Evolutionary conservation across 176 grass and related monocot genomes (phyloP), one percentile per base, ranked within the genome.

Genomic region (Avena sativa): DNA sequence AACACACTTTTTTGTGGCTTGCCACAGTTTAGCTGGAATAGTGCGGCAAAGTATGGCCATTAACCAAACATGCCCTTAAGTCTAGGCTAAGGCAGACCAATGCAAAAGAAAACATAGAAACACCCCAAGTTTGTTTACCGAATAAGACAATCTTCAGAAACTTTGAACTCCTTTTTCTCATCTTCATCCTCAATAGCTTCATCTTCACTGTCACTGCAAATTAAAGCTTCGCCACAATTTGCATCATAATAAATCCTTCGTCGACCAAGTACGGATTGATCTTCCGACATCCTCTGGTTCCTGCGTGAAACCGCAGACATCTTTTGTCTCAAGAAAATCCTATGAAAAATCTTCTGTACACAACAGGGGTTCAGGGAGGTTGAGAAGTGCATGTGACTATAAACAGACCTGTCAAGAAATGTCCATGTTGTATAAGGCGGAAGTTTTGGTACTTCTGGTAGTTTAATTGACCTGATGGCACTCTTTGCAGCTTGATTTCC

Each of bases 221-320:
- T 94, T 88, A 98, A 89, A 71, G 96, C 96, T 91, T 98, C 96
- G 8, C 96, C 96, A 77, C 92, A 92, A 85, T 76, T 96, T 86
- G 88, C 57, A 86, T 98, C 96, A 90, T 96, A 96, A 74, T 98
- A 98, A 90, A 98, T 98, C 85, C 93, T 94, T 85, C 96, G 93
- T 34, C 93, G 89, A 85, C 96, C 96, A 88, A 98, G 90, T 88
- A 98, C 96, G 55, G 93, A 98, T 85, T 98, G 96, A 60, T 96
- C 96, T 62, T 98, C 96, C 19, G 89, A 84, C 96, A 98, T 98
- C 88, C 94, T 94, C 69, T 93, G 93, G 65, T 98, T 98, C 86
- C 95, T 98, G 86, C 50, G 70, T 38, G 56, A 79, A 87, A 76
- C 70, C 69, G 6, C 19, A 0, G 28, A 40, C 23, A 21, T 28